Evolutionary conservation across 768 basidiomycete species (phyloP), one percentile per base, ranked within the genome.

Genomic region (Tulasnella sp.): DNA sequence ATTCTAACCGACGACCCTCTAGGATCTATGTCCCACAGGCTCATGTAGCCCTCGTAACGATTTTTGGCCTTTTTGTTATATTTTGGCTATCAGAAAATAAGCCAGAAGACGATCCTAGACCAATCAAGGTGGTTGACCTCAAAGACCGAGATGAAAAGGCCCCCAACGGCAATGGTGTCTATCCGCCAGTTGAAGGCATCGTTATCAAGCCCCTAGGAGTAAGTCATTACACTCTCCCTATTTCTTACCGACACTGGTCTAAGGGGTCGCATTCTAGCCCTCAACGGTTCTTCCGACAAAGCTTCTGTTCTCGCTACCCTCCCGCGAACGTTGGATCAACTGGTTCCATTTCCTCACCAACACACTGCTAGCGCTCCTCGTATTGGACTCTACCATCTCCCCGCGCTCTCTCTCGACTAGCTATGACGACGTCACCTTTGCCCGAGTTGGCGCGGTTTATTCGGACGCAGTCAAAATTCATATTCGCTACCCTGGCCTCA

Each of bases 371-470:
- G 80, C 86, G 37, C 79, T 83, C 37, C 79, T 84, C 72, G 82
- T 83, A 6, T 79, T 83, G 42, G 92, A 94, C 82, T 87, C 90
- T 79, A 84, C 87, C 70, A 80, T 85, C 29, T 85, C 88, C 1
- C 92, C 93, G 4, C 86, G 88, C 80, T 82, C 90, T 77, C 88
- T 90, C 81, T 81, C 88, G 70, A 89, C 90, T 20, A 37, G 39
- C 57, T 32, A 35, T 11, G 51, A 83, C 11, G 86, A 88, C 81
- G 87, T 92, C 79, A 83, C 85, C 16, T 94, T 91, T 83, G 89
- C 89, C 3, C 88, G 93, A 73, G 85, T 93, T 77, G 93, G 93
- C 20, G 91, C 91, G 3, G 87, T 93, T 77, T 88, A 90, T 80
- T 88, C 90, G 4, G 88, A 90, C 81, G 84, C 85, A 67, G 90